Evolutionary conservation across 2,329 filamentous ascomycete genomes (phyloP).

Genomic region (Dryadomyces quercus-mongolicae): DNA sequence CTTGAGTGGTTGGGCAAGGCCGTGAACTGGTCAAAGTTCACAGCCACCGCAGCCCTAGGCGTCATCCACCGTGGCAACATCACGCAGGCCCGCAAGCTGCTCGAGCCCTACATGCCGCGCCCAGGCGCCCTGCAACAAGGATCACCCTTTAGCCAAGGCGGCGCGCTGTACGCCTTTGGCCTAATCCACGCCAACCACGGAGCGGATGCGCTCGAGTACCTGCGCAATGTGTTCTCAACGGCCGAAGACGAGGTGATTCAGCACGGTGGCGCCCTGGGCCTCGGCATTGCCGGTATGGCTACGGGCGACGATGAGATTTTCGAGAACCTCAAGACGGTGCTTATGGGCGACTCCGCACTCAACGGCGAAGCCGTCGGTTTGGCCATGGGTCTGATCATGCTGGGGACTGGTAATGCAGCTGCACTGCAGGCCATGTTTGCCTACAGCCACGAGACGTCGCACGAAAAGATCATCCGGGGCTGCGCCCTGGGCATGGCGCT

Average conservation of each 20-base stretch:
- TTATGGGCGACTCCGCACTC: slow-evolving; percentile 88
- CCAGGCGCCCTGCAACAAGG: slow-evolving; percentile 61
- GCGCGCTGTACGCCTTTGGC: slow-evolving; percentile 88
- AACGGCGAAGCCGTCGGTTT: slow-evolving; percentile 95
- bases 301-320: slow-evolving; percentile 86
- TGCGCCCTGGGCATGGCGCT: slow-evolving; percentile 93
- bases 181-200: slow-evolving; percentile 97
- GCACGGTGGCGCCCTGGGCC: slow-evolving; percentile 86
- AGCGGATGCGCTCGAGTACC: slow-evolving; percentile 72
- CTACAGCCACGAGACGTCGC: slow-evolving; percentile 93
- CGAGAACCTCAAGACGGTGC: slow-evolving; percentile 75
- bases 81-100: slow-evolving; percentile 79
- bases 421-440: slow-evolving; percentile 94
- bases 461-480: slow-evolving; percentile 97
- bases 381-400: slow-evolving; percentile 95
- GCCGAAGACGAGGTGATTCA: slow-evolving; percentile 88
- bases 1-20: slow-evolving; percentile 96
- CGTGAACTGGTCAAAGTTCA: slow-evolving; percentile 99
- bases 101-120: slow-evolving; percentile 88
- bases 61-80: slow-evolving; percentile 96
- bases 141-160: slow-evolving; percentile 91
- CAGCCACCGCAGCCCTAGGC: slow-evolving; percentile 86
- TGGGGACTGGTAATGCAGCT: slow-evolving; percentile 91
- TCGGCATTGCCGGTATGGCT: slow-evolving; percentile 96
- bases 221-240: slow-evolving; percentile 61